Percentiles rank a stretch among this genome's conserved stretches.
These are phyloP conservation scores for Didymella pinodella DNA, from an alignment of 2,329 filamentous ascomycete genomes.

Conservation along the genomic window DNA sequence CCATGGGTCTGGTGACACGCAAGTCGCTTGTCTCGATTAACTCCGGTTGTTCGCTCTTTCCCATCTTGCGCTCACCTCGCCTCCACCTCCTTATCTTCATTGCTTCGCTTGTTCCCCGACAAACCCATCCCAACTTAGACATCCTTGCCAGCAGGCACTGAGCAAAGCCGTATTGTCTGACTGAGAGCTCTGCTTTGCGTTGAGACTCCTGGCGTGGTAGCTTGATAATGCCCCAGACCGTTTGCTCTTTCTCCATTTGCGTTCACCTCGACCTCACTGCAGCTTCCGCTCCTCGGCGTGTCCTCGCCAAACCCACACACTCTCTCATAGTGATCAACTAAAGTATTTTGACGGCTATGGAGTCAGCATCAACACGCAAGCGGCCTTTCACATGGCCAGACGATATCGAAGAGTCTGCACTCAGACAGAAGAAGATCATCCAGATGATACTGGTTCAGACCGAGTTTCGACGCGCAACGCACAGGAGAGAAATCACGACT, in stretches of 20 bases:
- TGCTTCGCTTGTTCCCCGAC: not conserved
- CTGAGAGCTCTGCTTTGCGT: not conserved
- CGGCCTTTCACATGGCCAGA: constrained; percentile 10
- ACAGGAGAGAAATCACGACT: constrained; percentile 23
- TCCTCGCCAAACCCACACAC: not conserved
- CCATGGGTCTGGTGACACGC: not conserved
- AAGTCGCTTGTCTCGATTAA: not conserved
- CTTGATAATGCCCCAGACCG: not conserved
- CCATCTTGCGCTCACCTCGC: constrained; percentile 2
- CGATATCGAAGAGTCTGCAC: constrained; percentile 6
- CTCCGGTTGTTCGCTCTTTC: not conserved
- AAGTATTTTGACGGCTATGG: too few relatives aligned
- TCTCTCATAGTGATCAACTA: not conserved
- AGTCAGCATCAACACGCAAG: too few relatives aligned
- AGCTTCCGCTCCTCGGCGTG: not conserved
- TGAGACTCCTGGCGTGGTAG: not conserved
- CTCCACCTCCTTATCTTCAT: constrained; percentile 4
- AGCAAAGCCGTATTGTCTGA: not conserved
- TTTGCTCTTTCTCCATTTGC: not conserved
- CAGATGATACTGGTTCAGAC: constrained; percentile 27
- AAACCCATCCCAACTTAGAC: not conserved
- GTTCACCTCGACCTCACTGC: constrained; percentile 7
- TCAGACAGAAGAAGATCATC: constrained; percentile 8
- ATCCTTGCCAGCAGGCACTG: not conserved
- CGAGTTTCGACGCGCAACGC: constrained; percentile 29